Percentiles rank a stretch among this genome's conserved stretches.
phyloP scores from a whole-genome alignment of 2,329 filamentous ascomycete genomes.

The Ramichloridium luteum region DNA sequence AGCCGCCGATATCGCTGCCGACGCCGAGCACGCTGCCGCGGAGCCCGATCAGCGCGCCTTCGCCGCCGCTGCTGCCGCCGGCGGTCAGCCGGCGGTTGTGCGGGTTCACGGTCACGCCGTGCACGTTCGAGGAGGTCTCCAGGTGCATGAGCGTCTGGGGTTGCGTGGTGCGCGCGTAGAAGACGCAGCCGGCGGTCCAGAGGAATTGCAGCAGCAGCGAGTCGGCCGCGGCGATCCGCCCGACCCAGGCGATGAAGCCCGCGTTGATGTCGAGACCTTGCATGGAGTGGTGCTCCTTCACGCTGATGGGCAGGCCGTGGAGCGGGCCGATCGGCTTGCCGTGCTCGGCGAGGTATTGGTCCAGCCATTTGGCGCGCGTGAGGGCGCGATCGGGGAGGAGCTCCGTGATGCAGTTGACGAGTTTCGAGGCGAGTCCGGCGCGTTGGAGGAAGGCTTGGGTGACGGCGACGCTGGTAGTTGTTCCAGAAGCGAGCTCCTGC shows the following conservation, averaged over 20 bases:
- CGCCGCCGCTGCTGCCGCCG: slow-evolving; percentile 46
- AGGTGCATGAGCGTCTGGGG: slow-evolving; percentile 45
- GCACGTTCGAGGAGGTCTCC: slow-evolving; percentile 40
- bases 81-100: slow-evolving; percentile 39
- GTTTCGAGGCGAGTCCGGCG: slow-evolving; percentile 41
- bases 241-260: slow-evolving; percentile 40
- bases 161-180: slow-evolving; percentile 42
- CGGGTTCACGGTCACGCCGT: slow-evolving; percentile 43
- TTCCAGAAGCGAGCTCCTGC: not conserved
- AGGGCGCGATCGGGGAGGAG: slow-evolving; percentile 29
- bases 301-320: slow-evolving; percentile 40
- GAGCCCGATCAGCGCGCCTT: slow-evolving; percentile 43
- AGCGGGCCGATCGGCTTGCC: slow-evolving; percentile 32
- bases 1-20: slow-evolving; percentile 43
- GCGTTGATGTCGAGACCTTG: slow-evolving; percentile 37
- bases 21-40: slow-evolving; percentile 43
- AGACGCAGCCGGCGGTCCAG: slow-evolving; percentile 37
- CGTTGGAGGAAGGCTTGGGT: slow-evolving; percentile 43
- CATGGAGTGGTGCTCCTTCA: slow-evolving; percentile 43
- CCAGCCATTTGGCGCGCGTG: slow-evolving; percentile 29
- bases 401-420: slow-evolving; percentile 37
- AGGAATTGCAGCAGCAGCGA: slow-evolving; percentile 36
- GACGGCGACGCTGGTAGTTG: slow-evolving; percentile 32
- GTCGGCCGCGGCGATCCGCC: slow-evolving; percentile 33
- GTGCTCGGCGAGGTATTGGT: slow-evolving; percentile 27